Evolutionary conservation across 495 filamentous ascomycete genomes (phyloP).

Genomic region (Rhizodiscina lignyota): DNA sequence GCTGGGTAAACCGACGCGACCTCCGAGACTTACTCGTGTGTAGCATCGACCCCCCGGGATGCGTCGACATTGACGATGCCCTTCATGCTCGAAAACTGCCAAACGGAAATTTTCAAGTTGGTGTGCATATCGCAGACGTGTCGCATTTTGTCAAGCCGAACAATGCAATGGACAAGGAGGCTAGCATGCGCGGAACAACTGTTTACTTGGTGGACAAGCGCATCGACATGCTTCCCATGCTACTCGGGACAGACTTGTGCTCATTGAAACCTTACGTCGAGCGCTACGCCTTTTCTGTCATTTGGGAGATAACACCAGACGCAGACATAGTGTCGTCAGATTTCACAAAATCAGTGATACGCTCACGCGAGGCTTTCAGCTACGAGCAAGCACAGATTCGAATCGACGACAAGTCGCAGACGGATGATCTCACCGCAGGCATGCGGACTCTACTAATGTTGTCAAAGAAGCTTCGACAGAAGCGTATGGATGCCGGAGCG

Average conservation of each 20-base stretch:
- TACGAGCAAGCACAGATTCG: slow-evolving; percentile 90
- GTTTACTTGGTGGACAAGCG: slow-evolving; percentile 98
- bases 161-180: slow-evolving; percentile 93
- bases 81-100: slow-evolving; percentile 71
- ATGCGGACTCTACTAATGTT: slow-evolving; percentile 79
- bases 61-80: slow-evolving; percentile 96
- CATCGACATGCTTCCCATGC: slow-evolving; percentile 95
- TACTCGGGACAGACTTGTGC: slow-evolving; percentile 89
- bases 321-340: slow-evolving; percentile 66
- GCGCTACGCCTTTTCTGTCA: slow-evolving; percentile 85
- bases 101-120: slow-evolving; percentile 91
- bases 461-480: slow-evolving; percentile 86
- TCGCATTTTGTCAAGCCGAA: slow-evolving; percentile 96
- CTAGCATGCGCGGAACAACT: slow-evolving; percentile 82
- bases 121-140: slow-evolving; percentile 98
- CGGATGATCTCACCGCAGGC: slow-evolving; percentile 75
- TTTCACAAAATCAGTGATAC: slow-evolving; percentile 96
- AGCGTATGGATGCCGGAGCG: slow-evolving; percentile 89
- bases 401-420: slow-evolving; percentile 72
- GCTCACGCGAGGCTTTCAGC: slow-evolving; percentile 93
- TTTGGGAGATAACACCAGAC: slow-evolving; percentile 81
- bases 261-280: slow-evolving; percentile 96
- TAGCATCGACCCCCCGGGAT: slow-evolving; percentile 92
- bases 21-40: slow-evolving; percentile 76
- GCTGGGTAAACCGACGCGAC: slow-evolving; percentile 74